These are phyloP conservation scores for Candida glucosophila DNA, from an alignment of 1,139 yeast species.

Conservation along the genomic window DNA sequence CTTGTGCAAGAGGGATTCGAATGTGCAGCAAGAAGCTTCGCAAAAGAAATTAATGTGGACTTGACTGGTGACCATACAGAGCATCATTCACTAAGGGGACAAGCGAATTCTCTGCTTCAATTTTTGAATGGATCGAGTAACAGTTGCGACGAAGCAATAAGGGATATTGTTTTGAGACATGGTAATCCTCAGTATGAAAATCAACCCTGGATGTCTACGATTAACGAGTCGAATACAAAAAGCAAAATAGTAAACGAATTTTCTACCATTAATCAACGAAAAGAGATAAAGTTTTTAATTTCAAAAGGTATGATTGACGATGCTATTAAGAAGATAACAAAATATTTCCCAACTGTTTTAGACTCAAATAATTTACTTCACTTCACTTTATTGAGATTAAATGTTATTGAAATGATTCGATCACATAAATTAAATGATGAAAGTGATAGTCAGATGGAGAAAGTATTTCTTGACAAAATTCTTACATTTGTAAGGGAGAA, in stretches of 20 bases:
- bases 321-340: slow-evolving; percentile 39
- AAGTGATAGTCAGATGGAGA: slow-evolving; percentile 21
- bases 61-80: slow-evolving; percentile 7
- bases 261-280: slow-evolving; percentile 39
- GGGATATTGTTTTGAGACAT: neutral
- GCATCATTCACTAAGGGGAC: neutral
- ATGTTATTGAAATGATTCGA: slow-evolving; percentile 58
- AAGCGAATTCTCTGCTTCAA: too few species aligned
- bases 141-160: neutral
- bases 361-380: slow-evolving; percentile 52
- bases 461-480: slow-evolving; percentile 44
- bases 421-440: slow-evolving; percentile 26
- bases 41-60: slow-evolving; percentile 30
- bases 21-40: slow-evolving; percentile 41
- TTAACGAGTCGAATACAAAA: too few species aligned
- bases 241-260: slow-evolving; percentile 37
- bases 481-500: slow-evolving; percentile 56
- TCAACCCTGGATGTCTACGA: slow-evolving; percentile 1
- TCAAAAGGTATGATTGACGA: slow-evolving; percentile 41
- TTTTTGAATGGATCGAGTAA: neutral
- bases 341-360: slow-evolving; percentile 44
- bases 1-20: slow-evolving; percentile 52
- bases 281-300: slow-evolving; percentile 39
- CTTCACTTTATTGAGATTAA: slow-evolving; percentile 52
- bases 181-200: neutral